Evolutionary conservation across 2,329 filamentous ascomycete species (phyloP).

Genomic region (Cercospora nicotianae): DNA sequence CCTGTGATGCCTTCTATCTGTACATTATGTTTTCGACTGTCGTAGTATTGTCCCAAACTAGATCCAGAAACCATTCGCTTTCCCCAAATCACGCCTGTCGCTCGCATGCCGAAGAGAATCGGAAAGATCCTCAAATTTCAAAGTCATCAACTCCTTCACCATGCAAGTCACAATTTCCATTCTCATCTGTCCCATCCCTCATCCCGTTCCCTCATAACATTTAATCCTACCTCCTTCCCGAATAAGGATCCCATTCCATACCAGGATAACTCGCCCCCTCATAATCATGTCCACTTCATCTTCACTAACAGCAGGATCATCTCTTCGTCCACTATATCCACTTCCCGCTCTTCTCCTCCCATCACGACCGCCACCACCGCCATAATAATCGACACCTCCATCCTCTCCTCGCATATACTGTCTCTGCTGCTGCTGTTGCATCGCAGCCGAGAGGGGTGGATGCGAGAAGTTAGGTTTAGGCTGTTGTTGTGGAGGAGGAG

Average conservation of each 20-base stretch:
- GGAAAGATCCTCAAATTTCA: not conserved
- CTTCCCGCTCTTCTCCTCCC: conserved; percentile 20
- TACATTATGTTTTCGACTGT: not conserved
- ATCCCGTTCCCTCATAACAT: not conserved
- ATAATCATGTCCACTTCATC: conserved; percentile 45
- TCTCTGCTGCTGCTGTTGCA: conserved; percentile 11
- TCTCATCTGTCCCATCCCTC: not conserved
- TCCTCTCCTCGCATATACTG: conserved; percentile 9
- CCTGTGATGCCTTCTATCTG: not conserved
- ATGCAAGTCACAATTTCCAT: not conserved
- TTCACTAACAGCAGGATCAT: conserved; percentile 33
- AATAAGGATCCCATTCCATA: conserved; percentile 58
- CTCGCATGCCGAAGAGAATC: not conserved
- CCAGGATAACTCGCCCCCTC: conserved; percentile 69
- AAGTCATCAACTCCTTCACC: not conserved
- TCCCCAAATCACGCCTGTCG: not conserved
- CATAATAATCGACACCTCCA: conserved; percentile 6
- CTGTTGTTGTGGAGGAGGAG: conserved; percentile 5
- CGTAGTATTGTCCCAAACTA: not conserved
- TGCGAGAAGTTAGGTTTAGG: conserved; percentile 6
- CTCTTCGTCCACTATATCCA: conserved; percentile 31
- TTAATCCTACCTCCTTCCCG: not conserved
- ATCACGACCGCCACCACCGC: not conserved
- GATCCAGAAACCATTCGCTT: not conserved
- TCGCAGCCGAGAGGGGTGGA: conserved; percentile 7